Conservation (phyloP, 371 early-diverging fungal species). For the Rhizopus delemar region DNA sequence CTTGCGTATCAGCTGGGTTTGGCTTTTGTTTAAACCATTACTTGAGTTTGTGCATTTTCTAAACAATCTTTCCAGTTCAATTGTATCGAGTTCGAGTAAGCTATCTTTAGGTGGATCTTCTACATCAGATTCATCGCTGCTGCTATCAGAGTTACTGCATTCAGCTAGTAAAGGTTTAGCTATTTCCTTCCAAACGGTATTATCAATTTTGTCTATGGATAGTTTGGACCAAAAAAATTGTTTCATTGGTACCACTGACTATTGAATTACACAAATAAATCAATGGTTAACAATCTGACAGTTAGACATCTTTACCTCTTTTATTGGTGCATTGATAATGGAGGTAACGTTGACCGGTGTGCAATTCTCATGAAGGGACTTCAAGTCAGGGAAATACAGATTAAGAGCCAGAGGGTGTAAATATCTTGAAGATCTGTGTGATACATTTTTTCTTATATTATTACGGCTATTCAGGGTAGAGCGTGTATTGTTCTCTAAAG, state of each 20-base stretch:
- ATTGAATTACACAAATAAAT: neutral
- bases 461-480: conserved; percentile 16
- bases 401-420: conserved; percentile 50
- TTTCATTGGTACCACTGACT: conserved; percentile 22
- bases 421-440: conserved; percentile 37
- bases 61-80: conserved; percentile 43
- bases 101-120: conserved; percentile 2
- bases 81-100: conserved; percentile 32
- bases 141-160: conserved; percentile 24
- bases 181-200: conserved; percentile 63
- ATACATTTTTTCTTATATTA: conserved; percentile 3
- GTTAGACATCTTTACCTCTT: neutral
- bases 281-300: neutral
- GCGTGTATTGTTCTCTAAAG: neutral
- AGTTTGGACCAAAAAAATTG: conserved; percentile 69
- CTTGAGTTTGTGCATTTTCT: conserved; percentile 28
- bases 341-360: conserved; percentile 6
- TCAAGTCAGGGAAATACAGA: conserved; percentile 38
- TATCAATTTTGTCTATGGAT: conserved; percentile 51
- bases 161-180: conserved; percentile 22
- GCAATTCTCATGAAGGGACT: conserved; percentile 44
- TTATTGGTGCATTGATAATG: neutral
- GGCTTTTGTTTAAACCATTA: neutral
- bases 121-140: conserved; percentile 28
- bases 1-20: conserved; percentile 30